phyloP scores from a whole-genome alignment of 352 stramenopile species.

The Phytophthora pinifolia region DNA sequence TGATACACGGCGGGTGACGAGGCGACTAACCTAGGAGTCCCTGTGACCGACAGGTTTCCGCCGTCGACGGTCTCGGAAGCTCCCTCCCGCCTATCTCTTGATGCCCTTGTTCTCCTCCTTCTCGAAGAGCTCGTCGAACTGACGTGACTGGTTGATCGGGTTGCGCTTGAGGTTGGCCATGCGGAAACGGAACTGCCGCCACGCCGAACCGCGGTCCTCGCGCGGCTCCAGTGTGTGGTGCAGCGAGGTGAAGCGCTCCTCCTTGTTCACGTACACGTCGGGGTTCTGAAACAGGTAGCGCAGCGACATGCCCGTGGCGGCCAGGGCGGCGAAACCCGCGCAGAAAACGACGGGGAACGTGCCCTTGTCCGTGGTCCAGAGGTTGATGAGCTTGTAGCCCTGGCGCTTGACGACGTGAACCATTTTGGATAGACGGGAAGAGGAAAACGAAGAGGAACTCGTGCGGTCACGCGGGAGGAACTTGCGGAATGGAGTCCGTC shows the following conservation, averaged over 20 bases:
- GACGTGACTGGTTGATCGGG: conserved; percentile 73
- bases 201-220: conserved; percentile 39
- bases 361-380: conserved; percentile 61
- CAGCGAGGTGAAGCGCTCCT: conserved; percentile 41
- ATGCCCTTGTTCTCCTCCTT: conserved; percentile 58
- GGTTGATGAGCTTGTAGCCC: conserved; percentile 41
- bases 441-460: background rate
- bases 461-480: conserved; percentile 11
- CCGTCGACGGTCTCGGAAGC: background rate
- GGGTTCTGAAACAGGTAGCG: conserved; percentile 56
- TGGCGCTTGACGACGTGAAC: conserved; percentile 26
- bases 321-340: conserved; percentile 33
- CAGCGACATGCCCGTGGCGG: conserved; percentile 35
- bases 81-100: conserved; percentile 41
- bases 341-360: conserved; percentile 67
- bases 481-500: conserved; percentile 9
- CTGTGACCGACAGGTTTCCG: background rate
- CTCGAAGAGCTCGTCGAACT: conserved; percentile 58
- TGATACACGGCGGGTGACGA: conserved; percentile 4
- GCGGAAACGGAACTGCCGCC: conserved; percentile 66
- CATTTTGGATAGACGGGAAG: conserved; percentile 2
- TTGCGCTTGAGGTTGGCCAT: conserved; percentile 68
- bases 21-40: background rate
- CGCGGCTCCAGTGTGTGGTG: conserved; percentile 44
- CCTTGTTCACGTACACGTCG: conserved; percentile 72